These are phyloP conservation scores for Wickerhamiella cacticola DNA, from an alignment of 805 yeast species.

Conservation along the genomic window DNA sequence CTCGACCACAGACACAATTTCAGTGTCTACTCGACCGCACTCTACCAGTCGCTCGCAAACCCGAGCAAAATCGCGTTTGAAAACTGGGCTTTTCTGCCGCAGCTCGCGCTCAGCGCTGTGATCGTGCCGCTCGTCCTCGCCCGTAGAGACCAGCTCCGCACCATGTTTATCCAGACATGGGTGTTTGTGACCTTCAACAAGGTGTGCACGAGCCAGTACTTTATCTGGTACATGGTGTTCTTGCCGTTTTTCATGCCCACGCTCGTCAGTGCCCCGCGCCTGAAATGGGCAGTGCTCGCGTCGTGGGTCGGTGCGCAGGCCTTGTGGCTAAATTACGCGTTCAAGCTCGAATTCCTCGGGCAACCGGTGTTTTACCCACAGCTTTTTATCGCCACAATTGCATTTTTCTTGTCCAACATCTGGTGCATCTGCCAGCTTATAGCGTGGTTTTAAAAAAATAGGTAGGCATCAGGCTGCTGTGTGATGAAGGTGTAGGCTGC, in stretches of 20 bases:
- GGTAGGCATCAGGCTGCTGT: too few relatives aligned
- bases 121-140: conserved; percentile 45
- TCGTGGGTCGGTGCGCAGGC: conserved; percentile 67
- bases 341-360: conserved; percentile 70
- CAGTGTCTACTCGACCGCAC: conserved; percentile 66
- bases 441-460: conserved; percentile 32
- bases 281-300: conserved; percentile 26
- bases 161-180: conserved; percentile 65
- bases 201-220: conserved; percentile 89
- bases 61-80: conserved; percentile 20
- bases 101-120: conserved; percentile 46
- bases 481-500: too few relatives aligned
- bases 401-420: conserved; percentile 51
- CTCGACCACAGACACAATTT: conserved; percentile 93
- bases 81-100: conserved; percentile 70
- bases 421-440: conserved; percentile 49
- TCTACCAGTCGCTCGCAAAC: conserved; percentile 31
- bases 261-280: conserved; percentile 30
- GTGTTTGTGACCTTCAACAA: conserved; percentile 69
- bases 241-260: conserved; percentile 57
- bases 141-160: conserved; percentile 35
- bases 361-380: conserved; percentile 48
- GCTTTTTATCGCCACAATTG: conserved; percentile 41
- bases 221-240: conserved; percentile 84
- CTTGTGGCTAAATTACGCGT: conserved; percentile 69